phyloP scores from a whole-genome alignment of 2,329 filamentous ascomycete genomes.

The Gyromitra esculenta region DNA sequence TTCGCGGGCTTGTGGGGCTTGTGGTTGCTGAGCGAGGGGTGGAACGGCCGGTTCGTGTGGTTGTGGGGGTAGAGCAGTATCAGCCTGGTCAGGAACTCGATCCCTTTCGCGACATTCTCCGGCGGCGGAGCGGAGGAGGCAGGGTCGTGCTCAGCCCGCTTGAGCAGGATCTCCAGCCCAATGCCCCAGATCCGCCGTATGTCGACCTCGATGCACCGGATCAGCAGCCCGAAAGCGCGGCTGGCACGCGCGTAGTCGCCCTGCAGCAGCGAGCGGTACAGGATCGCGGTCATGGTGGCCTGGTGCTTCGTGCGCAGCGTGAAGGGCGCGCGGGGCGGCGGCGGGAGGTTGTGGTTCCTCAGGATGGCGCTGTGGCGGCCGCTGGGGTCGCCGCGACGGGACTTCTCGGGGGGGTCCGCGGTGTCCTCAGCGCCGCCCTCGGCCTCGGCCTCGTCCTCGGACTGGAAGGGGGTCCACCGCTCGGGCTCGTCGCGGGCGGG shows the following conservation, averaged over 20 bases:
- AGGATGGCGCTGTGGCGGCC: conserved; percentile 32
- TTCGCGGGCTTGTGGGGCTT: not conserved
- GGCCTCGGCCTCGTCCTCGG: not conserved
- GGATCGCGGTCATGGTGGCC: conserved; percentile 54
- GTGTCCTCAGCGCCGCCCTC: not conserved
- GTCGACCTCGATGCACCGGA: conserved; percentile 53
- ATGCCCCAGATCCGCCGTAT: conserved; percentile 56
- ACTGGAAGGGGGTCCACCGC: not conserved
- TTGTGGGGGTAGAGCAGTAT: conserved; percentile 56
- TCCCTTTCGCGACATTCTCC: conserved; percentile 43
- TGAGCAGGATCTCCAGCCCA: conserved; percentile 54
- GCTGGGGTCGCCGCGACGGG: conserved; percentile 38
- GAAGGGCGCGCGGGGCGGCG: conserved; percentile 44
- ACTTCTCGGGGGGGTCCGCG: not conserved
- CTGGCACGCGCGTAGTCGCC: conserved; percentile 54
- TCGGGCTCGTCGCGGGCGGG: not conserved
- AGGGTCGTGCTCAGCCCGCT: not conserved
- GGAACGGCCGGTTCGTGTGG: conserved; percentile 40
- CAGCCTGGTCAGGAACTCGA: conserved; percentile 56
- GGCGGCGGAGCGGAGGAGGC: not conserved
- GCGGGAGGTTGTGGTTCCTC: conserved; percentile 45
- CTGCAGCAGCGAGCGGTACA: conserved; percentile 55
- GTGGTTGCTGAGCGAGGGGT: conserved; percentile 28
- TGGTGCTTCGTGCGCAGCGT: conserved; percentile 54
- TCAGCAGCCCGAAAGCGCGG: conserved; percentile 55